Base-by-base conservation (phyloP, 1,284 basidiomycete species). In the Ceratobasidium papillatum region DNA sequence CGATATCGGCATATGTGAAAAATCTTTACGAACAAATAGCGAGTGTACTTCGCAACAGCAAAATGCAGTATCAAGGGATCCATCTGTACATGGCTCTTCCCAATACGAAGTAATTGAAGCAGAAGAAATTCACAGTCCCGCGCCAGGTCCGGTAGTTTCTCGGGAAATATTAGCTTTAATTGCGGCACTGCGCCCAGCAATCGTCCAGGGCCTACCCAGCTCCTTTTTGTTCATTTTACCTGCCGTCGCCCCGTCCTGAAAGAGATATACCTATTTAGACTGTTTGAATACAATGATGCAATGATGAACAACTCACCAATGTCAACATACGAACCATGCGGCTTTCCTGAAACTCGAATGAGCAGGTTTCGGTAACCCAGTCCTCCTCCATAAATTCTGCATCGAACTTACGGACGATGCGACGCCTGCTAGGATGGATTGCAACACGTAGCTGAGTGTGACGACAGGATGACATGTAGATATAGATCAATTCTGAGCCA, bases 271-370 rank as follows among this genome's bases (percentile, higher is more conserved):
- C n/a, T n/a, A n/a, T n/a, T 8, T 7, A n/a, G 49, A 9, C 7
- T 27, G 17, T 5, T 5, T 5, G 49, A 52, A n/a, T 4, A n/a
- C 49, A 5, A 9, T 52, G 5, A 27, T n/a, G 7, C 17, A n/a
- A 9, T 7, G 19, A 52, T 19, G 8, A n/a, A 4, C 14, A 7
- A 58, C 66, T 69, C 27, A 69, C 66, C 19, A 56, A 30, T 0
- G 22, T 58, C 17, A 27, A 25, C 51, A 69, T 69, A 17, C 66
- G 52, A 11, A 69, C 66, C 49, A 38, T 58, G 12, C 9, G 17
- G 25, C 34, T 41, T 19, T 69, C 52, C 1, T 45, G 22, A 32
- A 69, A 68, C 1, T 41, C 5, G 25, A 69, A 69, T 2, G 9
- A 19, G 19, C 36, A 11, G 2, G 7, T 69, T 12, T 30, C 25